A percentile compares a stretch with the other conserved stretches of the same genome.
These are phyloP conservation scores for Epichloe amarillans DNA, from an alignment of 2,329 filamentous ascomycete species.

Conservation along the genomic window DNA sequence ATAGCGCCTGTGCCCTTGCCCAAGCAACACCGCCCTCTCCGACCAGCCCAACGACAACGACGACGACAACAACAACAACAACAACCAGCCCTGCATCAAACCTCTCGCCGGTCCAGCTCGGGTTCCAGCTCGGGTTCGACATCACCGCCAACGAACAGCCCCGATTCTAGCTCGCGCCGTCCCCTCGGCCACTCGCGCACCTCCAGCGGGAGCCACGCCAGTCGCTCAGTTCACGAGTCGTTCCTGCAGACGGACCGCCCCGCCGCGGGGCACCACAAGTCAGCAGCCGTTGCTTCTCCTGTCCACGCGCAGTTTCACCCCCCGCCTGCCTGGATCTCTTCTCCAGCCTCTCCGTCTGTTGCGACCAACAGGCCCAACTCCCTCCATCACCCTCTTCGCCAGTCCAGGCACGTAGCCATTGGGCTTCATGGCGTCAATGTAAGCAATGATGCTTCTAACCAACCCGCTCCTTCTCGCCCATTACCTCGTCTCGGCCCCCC, in stretches of 20 bases:
- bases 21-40: constrained; percentile 5
- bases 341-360: neutral
- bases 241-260: constrained; percentile 15
- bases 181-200: too few relatives aligned
- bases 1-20: constrained; percentile 17
- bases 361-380: constrained; percentile 2
- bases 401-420: constrained; percentile 2
- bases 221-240: constrained; percentile 12
- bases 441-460: constrained; percentile 2
- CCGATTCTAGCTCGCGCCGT: neutral
- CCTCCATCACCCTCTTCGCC: constrained; percentile 1
- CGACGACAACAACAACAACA: constrained; percentile 3
- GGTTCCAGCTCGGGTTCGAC: neutral
- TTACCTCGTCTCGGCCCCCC: neutral
- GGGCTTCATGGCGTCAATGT: constrained; percentile 6
- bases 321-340: neutral
- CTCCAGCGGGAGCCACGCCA: neutral
- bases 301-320: neutral
- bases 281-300: constrained; percentile 2
- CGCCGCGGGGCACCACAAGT: constrained; percentile 12
- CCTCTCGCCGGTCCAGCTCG: neutral
- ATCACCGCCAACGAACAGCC: constrained; percentile 1
- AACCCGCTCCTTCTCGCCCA: neutral
- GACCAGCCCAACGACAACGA: constrained; percentile 1
- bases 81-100: neutral